Evolutionary conservation across 75 land plant genomes (phyloP).

Genomic region (Picea sitchensis): DNA sequence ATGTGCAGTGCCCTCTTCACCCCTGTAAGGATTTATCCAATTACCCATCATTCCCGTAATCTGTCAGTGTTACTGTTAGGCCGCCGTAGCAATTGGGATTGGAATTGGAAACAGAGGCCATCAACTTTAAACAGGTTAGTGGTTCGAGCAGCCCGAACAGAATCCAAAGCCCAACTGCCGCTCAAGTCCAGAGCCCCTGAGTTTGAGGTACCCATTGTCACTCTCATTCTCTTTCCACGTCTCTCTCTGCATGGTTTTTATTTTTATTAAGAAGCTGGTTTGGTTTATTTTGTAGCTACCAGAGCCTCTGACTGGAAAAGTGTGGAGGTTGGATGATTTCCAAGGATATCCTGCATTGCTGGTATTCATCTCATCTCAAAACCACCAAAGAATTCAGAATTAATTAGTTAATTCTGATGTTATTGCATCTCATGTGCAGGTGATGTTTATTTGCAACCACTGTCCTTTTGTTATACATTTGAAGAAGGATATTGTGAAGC

Average conservation of each 20-base stretch:
- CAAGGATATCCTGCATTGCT: slow-evolving; percentile 66
- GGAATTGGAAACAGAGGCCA: too few species aligned
- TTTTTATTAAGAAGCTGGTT: not conserved
- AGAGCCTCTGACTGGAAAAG: slow-evolving; percentile 82
- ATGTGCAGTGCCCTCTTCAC: too few species aligned
- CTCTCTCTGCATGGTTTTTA: not conserved
- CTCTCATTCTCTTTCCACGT: not conserved
- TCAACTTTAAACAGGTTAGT: not conserved
- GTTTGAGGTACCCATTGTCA: slow-evolving; percentile 1
- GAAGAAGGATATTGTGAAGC: slow-evolving; percentile 37
- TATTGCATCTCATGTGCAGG: slow-evolving; percentile 17
- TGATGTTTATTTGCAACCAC: slow-evolving; percentile 55
- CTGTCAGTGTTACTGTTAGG: too few species aligned
- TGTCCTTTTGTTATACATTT: slow-evolving; percentile 47
- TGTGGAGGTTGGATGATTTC: slow-evolving; percentile 79
- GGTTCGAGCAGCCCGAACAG: slow-evolving; percentile 5
- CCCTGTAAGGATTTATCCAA: too few species aligned
- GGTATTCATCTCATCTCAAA: slow-evolving; percentile 22
- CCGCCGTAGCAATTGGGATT: too few species aligned
- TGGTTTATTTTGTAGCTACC: slow-evolving; percentile 40
- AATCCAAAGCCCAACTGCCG: slow-evolving; percentile 3
- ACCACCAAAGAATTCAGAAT: not conserved
- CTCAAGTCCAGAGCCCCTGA: slow-evolving; percentile 7
- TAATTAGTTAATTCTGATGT: not conserved
- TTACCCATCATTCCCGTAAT: too few species aligned